Evolutionary conservation across 352 stramenopile species (phyloP).

Genomic region (Aphanomyces euteiches): DNA sequence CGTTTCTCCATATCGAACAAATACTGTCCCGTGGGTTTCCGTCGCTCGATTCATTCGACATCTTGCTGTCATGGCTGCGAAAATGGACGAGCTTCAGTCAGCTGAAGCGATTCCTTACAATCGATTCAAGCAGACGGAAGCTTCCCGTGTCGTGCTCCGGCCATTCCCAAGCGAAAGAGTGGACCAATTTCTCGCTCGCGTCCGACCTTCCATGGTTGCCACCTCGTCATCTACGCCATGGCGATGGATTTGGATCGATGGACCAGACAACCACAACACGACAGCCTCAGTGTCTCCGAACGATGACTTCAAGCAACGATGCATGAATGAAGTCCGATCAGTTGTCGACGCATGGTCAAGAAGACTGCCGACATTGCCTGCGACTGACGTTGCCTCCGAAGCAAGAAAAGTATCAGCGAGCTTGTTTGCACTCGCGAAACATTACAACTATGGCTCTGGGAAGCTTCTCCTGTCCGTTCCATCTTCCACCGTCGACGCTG

Average conservation of each 20-base stretch:
- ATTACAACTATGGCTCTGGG: constrained; percentile 31
- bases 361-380: not conserved
- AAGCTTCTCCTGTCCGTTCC: constrained; percentile 21
- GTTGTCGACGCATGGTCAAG: constrained; percentile 15
- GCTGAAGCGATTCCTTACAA: constrained; percentile 1
- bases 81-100: constrained; percentile 14
- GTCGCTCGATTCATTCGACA: not conserved
- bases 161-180: constrained; percentile 7
- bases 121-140: not conserved
- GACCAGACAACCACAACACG: not conserved
- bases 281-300: too few relatives aligned
- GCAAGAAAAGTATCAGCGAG: constrained; percentile 21
- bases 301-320: not conserved
- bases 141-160: not conserved
- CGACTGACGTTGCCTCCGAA: not conserved
- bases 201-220: constrained; percentile 2
- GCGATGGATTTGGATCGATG: constrained; percentile 16
- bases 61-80: constrained; percentile 6
- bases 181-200: constrained; percentile 7
- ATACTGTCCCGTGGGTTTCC: too few relatives aligned
- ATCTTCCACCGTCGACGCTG: not conserved
- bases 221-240: constrained; percentile 3
- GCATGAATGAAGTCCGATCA: not conserved
- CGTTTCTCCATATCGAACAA: constrained; percentile 31
- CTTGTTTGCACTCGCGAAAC: constrained; percentile 28